Base-by-base conservation (phyloP, 2,329 filamentous ascomycete genomes). In the Phyllosticta paracitricarpa region DNA sequence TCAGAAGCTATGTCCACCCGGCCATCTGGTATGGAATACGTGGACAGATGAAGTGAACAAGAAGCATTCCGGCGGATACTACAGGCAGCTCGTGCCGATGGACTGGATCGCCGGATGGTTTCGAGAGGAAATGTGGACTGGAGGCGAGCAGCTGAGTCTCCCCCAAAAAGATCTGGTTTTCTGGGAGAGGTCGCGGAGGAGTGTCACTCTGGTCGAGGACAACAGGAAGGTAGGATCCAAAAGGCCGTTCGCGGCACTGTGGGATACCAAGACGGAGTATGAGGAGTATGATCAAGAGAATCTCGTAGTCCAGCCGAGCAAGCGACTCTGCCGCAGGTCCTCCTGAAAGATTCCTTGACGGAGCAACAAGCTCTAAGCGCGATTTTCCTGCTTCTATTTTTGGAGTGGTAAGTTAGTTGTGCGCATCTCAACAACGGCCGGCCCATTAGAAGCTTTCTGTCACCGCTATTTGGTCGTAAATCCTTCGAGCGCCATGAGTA, bases 101-200 rank as follows among this genome's bases (percentile, higher is more conserved):
- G 65, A 69, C 14, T 75, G 71, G 64, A 66, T 72, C 28, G 70
- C 70, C 25, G 68, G 70, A 56, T 74, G 72, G 72, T 74, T 75
- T 57, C 69, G 68, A 8, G 67, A 64, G 25, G 63, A 68, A n/a
- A 73, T 69, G 24, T 75, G 72, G 63, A 59, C 19, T 51, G 67
- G 55, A 9, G 63, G 5, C 68, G 71, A 0, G 68, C 68, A 30
- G 58, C 59, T 9, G 67, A 64, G 3, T 64, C 71, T 40, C 55
- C 63, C 10, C 62, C 56, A 6, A 8, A 33, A 22, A 12, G 25
- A 33, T 9, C 17, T 61, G 10, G 35, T 28, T 6, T 28, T 61
- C 9, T 61, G 58, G 58, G 51, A 61, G 58, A 52, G 10, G n/a
- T 19, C 54, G 10, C 22, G 30, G n/a, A 53, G 24, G n/a, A 26